phyloP scores from a whole-genome alignment of 805 yeast species.

The Candida corydali region DNA sequence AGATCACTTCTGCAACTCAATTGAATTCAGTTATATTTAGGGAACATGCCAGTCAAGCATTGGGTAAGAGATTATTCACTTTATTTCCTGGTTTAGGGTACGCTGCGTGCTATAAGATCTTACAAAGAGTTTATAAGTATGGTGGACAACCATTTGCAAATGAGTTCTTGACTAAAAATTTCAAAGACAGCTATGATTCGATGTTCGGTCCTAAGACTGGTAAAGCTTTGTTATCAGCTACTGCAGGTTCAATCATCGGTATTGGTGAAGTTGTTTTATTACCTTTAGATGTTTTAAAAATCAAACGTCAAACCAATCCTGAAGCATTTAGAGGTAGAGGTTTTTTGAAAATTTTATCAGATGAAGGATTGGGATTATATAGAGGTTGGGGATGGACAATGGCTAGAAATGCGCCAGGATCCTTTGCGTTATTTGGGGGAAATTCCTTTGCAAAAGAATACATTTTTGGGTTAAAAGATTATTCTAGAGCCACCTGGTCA shows the following conservation, averaged over 20 bases:
- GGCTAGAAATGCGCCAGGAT: conserved; percentile 99
- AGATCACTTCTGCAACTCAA: conserved; percentile 57
- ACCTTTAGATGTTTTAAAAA: conserved; percentile 94
- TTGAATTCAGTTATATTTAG: conserved; percentile 85
- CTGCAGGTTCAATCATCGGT: conserved; percentile 96
- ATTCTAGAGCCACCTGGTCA: conserved; percentile 87
- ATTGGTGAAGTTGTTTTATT: conserved; percentile 95
- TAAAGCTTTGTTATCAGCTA: conserved; percentile 93
- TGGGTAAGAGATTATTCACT: conserved; percentile 69
- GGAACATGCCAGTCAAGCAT: conserved; percentile 68
- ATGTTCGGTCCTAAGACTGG: conserved; percentile 92
- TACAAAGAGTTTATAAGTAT: conserved; percentile 96
- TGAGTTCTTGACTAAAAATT: conserved; percentile 79
- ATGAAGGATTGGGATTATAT: conserved; percentile 91
- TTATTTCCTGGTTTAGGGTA: conserved; percentile 97
- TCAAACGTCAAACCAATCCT: conserved; percentile 99
- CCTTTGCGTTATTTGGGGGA: conserved; percentile 96
- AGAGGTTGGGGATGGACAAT: conserved; percentile 99
- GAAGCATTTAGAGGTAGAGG: conserved; percentile 99
- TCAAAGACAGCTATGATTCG: conserved; percentile 63
- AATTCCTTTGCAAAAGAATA: conserved; percentile 98
- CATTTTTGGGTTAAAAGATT: conserved; percentile 80
- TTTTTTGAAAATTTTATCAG: conserved; percentile 74
- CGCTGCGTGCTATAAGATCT: conserved; percentile 94
- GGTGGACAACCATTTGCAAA: conserved; percentile 99